Evolutionary conservation across 306 rosid species (phyloP).

Genomic region (Quercus suber): DNA sequence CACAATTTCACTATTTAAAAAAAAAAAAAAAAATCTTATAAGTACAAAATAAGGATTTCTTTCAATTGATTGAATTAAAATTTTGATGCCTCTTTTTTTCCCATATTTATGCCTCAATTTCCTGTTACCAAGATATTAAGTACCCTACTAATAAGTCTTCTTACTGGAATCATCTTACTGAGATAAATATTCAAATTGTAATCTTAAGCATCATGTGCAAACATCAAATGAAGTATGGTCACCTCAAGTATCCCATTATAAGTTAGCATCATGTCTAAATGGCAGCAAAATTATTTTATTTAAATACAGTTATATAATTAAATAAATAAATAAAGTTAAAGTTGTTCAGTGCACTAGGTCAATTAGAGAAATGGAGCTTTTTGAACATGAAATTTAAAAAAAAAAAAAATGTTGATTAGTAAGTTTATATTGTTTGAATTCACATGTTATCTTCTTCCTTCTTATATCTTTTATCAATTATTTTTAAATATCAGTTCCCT

Average conservation of each 20-base stretch:
- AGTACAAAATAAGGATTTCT: background rate
- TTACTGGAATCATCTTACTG: background rate
- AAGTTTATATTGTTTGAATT: too few relatives aligned
- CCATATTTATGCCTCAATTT: background rate
- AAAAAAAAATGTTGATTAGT: too few relatives aligned
- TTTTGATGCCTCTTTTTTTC: background rate
- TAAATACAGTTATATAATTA: background rate
- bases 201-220: background rate
- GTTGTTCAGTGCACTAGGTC: background rate
- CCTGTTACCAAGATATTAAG: background rate
- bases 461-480: too few relatives aligned
- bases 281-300: background rate
- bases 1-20: slow-evolving; percentile 1
- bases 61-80: background rate
- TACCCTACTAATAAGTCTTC: background rate
- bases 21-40: background rate
- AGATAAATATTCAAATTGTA: background rate
- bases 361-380: background rate
- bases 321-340: background rate
- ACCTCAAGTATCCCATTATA: background rate
- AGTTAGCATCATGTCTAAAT: background rate
- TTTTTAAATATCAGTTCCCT: too few relatives aligned
- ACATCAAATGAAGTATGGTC: background rate
- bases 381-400: too few relatives aligned
- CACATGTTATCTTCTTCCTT: too few relatives aligned